These are phyloP conservation scores for Boletellus sp. DNA, from an alignment of 768 basidiomycete genomes.

Conservation along the genomic window DNA sequence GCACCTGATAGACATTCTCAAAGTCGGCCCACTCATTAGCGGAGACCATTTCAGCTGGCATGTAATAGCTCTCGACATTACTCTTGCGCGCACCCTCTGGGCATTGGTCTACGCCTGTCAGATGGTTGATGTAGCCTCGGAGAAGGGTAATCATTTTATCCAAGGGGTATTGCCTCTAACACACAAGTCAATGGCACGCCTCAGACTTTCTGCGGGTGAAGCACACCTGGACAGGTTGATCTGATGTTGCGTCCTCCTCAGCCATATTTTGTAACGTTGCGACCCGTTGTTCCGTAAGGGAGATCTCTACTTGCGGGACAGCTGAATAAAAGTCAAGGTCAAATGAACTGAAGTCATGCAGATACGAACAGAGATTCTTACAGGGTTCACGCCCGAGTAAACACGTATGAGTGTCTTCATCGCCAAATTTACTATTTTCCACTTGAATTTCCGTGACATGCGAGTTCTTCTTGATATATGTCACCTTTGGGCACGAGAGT, in stretches of 20 bases:
- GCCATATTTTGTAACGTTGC: constrained; percentile 38
- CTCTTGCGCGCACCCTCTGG: constrained; percentile 30
- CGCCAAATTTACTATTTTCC: constrained; percentile 75
- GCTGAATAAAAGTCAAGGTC: constrained; percentile 36
- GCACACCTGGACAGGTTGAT: constrained; percentile 15
- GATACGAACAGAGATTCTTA: constrained; percentile 32
- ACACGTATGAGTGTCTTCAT: constrained; percentile 80
- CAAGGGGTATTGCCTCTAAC: constrained; percentile 25
- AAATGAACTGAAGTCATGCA: not conserved
- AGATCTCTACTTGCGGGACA: constrained; percentile 61
- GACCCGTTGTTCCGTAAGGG: constrained; percentile 53
- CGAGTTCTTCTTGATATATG: constrained; percentile 67
- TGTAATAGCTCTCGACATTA: constrained; percentile 50
- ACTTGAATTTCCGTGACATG: constrained; percentile 38
- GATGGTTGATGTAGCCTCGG: constrained; percentile 55
- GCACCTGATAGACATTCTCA: constrained; percentile 88
- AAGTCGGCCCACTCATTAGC: constrained; percentile 76
- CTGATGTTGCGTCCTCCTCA: constrained; percentile 11
- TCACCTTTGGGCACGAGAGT: constrained; percentile 77
- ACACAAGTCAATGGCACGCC: constrained; percentile 3
- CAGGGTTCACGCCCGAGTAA: constrained; percentile 69
- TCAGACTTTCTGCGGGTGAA: not conserved
- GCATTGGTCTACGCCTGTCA: constrained; percentile 44
- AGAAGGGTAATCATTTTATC: constrained; percentile 57
- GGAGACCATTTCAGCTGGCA: constrained; percentile 65